Evolutionary conservation across 345 rosid genomes (phyloP), one percentile per base, ranked within the genome.

Genomic region (Citrus medica): DNA sequence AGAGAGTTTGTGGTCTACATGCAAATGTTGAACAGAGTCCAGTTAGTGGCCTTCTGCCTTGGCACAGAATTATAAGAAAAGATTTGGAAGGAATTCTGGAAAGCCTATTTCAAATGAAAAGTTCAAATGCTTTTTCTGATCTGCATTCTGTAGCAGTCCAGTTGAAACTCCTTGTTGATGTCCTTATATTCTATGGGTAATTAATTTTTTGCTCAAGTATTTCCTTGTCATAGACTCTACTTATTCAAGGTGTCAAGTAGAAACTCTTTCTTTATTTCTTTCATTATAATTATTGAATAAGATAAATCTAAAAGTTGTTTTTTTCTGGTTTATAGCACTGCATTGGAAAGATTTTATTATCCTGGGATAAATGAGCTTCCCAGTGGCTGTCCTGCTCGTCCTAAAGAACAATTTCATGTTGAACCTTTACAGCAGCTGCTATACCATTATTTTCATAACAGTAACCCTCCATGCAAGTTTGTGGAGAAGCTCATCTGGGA

Each of bases 111-210:
- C 86, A 80, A 32, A 62, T 85, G 55, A 85, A 79, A 70, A 46
- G 72, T 71, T 88, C 89, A 55, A 84, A 81, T 35, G 82, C 28
- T 76, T 85, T 81, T 42, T 55, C 81, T 62, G 75, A 86, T 77
- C 79, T 88, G 33, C 80, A 84, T 60, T 78, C 88, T 56, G 33
- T 83, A 17, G 65, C 89, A 70, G 85, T 82, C 77, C 86, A 84
- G 63, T 77, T 93, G 67, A 92, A 90, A 77, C 90, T 94, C 82
- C 87, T 91, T 59, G 85, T 85, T 22, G 91, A 90, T 84, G 85
- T 94, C 67, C 79, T 94, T 78, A 80, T 84, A 80, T 88, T 91
- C 79, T 92, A 92, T 80, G 83, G 97, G 97, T 94, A 90, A 66
- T 61, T 48, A 73, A 24, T 60, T 67, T 63, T 33, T 79, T 77